These are phyloP conservation scores for Ustilago nuda DNA, from an alignment of 1,284 basidiomycete species.

Conservation along the genomic window DNA sequence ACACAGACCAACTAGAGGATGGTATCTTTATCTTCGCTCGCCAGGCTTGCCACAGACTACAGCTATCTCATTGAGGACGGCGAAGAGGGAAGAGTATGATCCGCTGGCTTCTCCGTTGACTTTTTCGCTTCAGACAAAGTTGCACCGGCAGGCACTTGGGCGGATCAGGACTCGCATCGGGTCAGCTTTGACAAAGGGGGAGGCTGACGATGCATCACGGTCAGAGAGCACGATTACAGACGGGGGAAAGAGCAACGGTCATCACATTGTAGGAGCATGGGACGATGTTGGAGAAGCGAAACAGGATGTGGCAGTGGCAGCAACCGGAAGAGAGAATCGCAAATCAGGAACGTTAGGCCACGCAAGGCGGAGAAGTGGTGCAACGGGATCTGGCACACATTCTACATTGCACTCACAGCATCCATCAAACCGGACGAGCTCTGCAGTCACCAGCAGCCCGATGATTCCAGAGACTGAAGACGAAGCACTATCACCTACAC, in stretches of 20 bases:
- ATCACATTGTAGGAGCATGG: background rate
- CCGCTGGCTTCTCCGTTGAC: constrained; percentile 43
- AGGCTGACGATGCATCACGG: background rate
- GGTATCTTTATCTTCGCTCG: constrained; percentile 59
- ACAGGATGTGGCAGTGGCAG: constrained; percentile 33
- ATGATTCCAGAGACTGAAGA: constrained; percentile 31
- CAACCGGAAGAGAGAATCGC: constrained; percentile 31
- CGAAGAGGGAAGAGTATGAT: constrained; percentile 19
- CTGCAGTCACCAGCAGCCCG: constrained; percentile 16
- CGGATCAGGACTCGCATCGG: constrained; percentile 10
- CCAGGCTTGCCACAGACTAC: constrained; percentile 49
- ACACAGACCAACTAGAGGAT: constrained; percentile 57
- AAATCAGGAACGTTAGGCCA: constrained; percentile 20
- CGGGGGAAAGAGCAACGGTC: background rate
- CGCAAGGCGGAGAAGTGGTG: constrained; percentile 34
- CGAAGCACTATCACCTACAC: constrained; percentile 1
- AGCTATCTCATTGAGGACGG: constrained; percentile 50
- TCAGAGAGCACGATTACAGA: background rate
- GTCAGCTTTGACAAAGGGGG: background rate
- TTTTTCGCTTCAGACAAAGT: constrained; percentile 40
- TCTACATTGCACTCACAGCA: constrained; percentile 8
- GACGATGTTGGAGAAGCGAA: background rate
- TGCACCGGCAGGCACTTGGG: constrained; percentile 13
- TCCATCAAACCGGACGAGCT: constrained; percentile 13
- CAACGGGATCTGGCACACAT: constrained; percentile 37